Base-by-base conservation (phyloP, 176 grass and related monocot genomes). In the Eragrostis nindensis region DNA sequence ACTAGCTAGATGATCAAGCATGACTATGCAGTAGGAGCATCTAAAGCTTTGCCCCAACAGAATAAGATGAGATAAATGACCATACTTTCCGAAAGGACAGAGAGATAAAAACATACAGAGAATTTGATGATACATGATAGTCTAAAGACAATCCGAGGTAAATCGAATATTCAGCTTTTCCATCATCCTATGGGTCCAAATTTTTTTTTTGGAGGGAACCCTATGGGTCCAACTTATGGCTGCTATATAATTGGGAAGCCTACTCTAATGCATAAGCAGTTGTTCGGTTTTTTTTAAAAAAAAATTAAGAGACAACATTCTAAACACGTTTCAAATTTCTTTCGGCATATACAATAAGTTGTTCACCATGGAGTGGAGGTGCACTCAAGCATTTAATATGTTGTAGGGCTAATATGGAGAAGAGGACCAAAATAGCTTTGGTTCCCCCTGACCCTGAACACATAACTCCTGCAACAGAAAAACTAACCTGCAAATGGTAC, bases 401-500 rank as follows among this genome's bases (percentile, higher is more conserved):
- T 18, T 7, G 6, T 50, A 39, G 21, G 11, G 11, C 1, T n/a
- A 6, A 29, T 4, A 76, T 70, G 22, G 16, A 30, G 11, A 62
- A 4, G 11, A 14, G 17, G 57, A 73, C 44, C 6, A 76, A 75
- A 62, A 61, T 61, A 61, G 57, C 57, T 61, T 14, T 11, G 3
- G 4, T 13, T 27, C 57, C 22, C 57, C 57, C 24, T 61, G 24
- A 61, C 22, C 2, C 42, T 44, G 4, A 44, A 47, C 13, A 14
- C 46, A 47, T 47, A 13, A 14, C 11, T 47, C 46, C 11, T 47
- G 46, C 46, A 47, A 57, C 38, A 29, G 2, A 70, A 43, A 77
- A 12, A 22, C 47, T 7, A 85, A 95, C 95, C 95, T 98, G 95
- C 86, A 95, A 89, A 48, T 98, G 92, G 86, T 98, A 98, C 75